Percentiles rank a stretch among this genome's conserved stretches.
phyloP scores from a whole-genome alignment of 805 yeast genomes.

The Sporopachydermia quercuum region DNA sequence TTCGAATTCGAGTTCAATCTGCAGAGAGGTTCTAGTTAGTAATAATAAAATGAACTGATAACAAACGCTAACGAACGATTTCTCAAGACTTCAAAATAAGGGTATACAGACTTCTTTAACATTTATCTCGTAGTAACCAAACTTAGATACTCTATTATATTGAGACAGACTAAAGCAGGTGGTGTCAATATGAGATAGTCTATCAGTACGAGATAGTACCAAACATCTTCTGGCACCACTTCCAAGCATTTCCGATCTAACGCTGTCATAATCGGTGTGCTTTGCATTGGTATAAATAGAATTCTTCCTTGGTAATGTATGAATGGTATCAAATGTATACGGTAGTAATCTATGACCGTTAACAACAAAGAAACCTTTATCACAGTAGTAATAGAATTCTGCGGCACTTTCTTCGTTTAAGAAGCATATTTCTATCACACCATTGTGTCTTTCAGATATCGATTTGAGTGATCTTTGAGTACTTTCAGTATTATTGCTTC shows the following conservation, averaged over 20 bases:
- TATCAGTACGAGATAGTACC: background rate
- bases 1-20: slow-evolving; percentile 7
- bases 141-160: background rate
- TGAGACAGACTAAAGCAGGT: background rate
- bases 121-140: background rate
- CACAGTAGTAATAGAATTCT: slow-evolving; percentile 7
- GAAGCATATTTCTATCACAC: slow-evolving; percentile 8
- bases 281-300: background rate
- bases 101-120: background rate
- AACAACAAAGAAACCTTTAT: slow-evolving; percentile 11
- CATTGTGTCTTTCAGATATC: background rate
- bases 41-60: no score
- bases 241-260: background rate
- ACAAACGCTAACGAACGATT: no score
- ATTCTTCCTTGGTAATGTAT: background rate
- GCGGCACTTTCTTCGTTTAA: slow-evolving; percentile 6
- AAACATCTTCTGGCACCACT: background rate
- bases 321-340: background rate
- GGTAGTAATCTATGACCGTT: slow-evolving; percentile 8
- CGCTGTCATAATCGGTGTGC: background rate
- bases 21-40: slow-evolving; percentile 5
- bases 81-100: slow-evolving; percentile 2
- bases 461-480: background rate
- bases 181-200: background rate
- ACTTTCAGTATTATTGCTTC: background rate